phyloP scores from a whole-genome alignment of 139 green algal genomes.

The Desmodesmus armatus region DNA sequence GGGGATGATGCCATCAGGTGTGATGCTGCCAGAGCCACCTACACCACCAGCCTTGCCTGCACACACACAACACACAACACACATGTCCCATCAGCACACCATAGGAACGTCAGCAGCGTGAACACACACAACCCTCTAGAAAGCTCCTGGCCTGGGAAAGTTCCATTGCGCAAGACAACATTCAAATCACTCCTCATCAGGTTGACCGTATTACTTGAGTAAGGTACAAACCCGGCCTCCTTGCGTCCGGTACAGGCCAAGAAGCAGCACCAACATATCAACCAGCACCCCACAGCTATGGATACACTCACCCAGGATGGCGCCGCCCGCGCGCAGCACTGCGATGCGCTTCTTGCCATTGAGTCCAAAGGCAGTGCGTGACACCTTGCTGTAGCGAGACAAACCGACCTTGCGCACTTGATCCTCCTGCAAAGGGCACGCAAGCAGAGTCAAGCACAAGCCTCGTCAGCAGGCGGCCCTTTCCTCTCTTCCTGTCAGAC shows the following conservation, averaged over 20 bases:
- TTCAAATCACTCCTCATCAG: too few relatives aligned
- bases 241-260: not conserved
- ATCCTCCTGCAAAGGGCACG: slow-evolving; percentile 38
- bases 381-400: slow-evolving; percentile 76
- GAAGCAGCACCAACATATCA: not conserved
- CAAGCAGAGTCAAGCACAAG: not conserved
- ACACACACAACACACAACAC: not conserved
- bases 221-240: too few relatives aligned
- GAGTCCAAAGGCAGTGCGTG: slow-evolving; percentile 74
- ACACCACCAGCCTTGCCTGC: slow-evolving; percentile 34
- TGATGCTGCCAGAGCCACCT: slow-evolving; percentile 51
- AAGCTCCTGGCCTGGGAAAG: too few relatives aligned
- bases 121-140: too few relatives aligned
- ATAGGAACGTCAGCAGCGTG: not conserved
- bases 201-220: too few relatives aligned
- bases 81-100: too few relatives aligned
- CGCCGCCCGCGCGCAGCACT: slow-evolving; percentile 84
- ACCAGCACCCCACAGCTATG: not conserved
- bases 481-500: too few relatives aligned
- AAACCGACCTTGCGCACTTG: slow-evolving; percentile 60
- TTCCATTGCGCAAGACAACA: too few relatives aligned
- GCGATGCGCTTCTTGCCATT: slow-evolving; percentile 83
- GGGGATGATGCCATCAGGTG: slow-evolving; percentile 62
- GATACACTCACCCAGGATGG: slow-evolving; percentile 65
- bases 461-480: not conserved